These are phyloP conservation scores for Aspergillus eucalypticola DNA, from an alignment of 2,329 filamentous ascomycete genomes.

Conservation along the genomic window DNA sequence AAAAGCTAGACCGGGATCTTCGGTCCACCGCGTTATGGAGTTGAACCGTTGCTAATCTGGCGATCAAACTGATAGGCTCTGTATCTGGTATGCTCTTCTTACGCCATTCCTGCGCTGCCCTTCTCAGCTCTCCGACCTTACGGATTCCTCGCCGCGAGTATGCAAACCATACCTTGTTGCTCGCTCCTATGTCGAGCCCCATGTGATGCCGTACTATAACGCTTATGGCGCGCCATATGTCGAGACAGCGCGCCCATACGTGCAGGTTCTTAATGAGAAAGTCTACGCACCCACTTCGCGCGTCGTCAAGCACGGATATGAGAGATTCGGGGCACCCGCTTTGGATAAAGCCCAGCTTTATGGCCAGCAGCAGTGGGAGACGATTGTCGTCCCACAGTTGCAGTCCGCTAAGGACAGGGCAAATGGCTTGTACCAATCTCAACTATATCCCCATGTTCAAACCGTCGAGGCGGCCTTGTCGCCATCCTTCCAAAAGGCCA, in stretches of 20 bases:
- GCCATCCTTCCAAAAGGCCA: constrained; percentile 76
- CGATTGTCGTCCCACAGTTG: constrained; percentile 73
- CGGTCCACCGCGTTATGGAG: not conserved
- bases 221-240: constrained; percentile 82
- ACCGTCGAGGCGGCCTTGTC: constrained; percentile 58
- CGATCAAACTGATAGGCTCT: constrained; percentile 56
- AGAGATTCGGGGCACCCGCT: constrained; percentile 73
- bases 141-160: constrained; percentile 69
- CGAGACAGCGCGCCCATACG: constrained; percentile 72
- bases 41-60: not conserved
- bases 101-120: constrained; percentile 84
- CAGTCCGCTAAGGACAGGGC: constrained; percentile 63
- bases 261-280: constrained; percentile 55
- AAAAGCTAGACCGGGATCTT: constrained; percentile 8
- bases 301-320: constrained; percentile 62
- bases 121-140: constrained; percentile 64
- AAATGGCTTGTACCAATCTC: constrained; percentile 67
- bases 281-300: constrained; percentile 69
- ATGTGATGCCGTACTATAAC: constrained; percentile 82
- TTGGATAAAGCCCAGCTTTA: constrained; percentile 68
- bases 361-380: constrained; percentile 73
- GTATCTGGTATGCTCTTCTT: constrained; percentile 83
- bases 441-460: constrained; percentile 72
- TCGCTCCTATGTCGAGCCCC: constrained; percentile 68
- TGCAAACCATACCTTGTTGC: constrained; percentile 78